Percentiles rank a stretch among this genome's conserved stretches.
Evolutionary conservation across 164 flowering plant genomes (phyloP).

Genomic region (Santalum album): DNA sequence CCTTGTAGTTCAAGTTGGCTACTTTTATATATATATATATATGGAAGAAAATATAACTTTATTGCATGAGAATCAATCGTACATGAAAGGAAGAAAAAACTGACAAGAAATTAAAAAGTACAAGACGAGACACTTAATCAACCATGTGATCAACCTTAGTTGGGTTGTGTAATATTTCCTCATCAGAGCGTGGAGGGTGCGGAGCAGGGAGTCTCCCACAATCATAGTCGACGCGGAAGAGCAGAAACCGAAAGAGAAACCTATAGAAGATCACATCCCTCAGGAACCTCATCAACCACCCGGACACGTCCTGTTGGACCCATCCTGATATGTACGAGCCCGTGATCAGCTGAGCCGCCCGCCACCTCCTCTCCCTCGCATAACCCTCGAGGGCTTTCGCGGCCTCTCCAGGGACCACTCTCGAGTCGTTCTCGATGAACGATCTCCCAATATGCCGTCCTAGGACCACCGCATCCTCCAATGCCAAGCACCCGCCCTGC

Average conservation of each 20-base stretch:
- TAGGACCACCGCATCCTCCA: conserved; percentile 38
- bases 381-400: conserved; percentile 11
- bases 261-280: conserved; percentile 12
- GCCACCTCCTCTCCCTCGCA: conserved; percentile 24
- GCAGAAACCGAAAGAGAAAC: neutral
- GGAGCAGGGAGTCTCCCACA: conserved; percentile 25
- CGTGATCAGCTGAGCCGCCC: conserved; percentile 9
- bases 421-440: neutral
- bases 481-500: conserved; percentile 34
- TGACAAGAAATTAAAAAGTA: too few species aligned
- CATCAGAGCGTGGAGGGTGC: too few species aligned
- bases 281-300: conserved; percentile 17
- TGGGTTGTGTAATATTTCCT: too few species aligned
- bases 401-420: conserved; percentile 7
- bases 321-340: conserved; percentile 22
- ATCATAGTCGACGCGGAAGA: conserved; percentile 2
- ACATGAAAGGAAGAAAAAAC: too few species aligned
- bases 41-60: too few species aligned
- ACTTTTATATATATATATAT: too few species aligned
- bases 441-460: conserved; percentile 26
- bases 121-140: too few species aligned
- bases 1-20: too few species aligned
- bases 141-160: too few species aligned
- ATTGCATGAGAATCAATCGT: too few species aligned
- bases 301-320: conserved; percentile 19